Percentiles rank a stretch among this genome's conserved stretches.
phyloP scores from a whole-genome alignment of 768 basidiomycete species.

The Leccinum obscurum region DNA sequence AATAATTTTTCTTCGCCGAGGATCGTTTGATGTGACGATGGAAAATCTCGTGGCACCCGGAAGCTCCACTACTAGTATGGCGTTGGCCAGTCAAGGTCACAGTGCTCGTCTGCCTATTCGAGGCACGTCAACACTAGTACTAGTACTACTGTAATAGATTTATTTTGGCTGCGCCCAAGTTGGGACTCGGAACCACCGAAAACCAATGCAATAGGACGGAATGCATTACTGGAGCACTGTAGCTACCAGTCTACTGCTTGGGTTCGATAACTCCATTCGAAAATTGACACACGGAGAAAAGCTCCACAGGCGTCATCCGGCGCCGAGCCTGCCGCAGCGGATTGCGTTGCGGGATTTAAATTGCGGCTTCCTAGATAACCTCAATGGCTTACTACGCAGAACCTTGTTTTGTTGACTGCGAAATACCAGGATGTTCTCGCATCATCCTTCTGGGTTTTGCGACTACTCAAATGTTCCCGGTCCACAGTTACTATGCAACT shows the following conservation, averaged over 20 bases:
- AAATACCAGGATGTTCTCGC: not conserved
- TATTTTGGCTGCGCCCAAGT: not conserved
- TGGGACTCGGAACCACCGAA: too few species aligned
- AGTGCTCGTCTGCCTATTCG: too few species aligned
- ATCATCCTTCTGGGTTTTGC: not conserved
- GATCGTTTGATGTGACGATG: not conserved
- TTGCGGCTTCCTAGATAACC: not conserved
- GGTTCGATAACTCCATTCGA: too few species aligned
- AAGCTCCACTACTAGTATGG: too few species aligned
- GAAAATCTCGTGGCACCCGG: too few species aligned
- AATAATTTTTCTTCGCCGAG: not conserved
- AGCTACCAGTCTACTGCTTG: too few species aligned
- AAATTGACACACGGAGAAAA: too few species aligned
- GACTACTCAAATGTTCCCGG: not conserved
- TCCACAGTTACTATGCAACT: not conserved
- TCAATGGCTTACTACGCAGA: too few species aligned
- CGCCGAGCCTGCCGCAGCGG: not conserved
- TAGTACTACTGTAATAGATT: too few species aligned
- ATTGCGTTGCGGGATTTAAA: not conserved
- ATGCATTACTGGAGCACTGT: not conserved
- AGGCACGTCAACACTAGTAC: too few species aligned
- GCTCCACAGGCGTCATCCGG: not conserved
- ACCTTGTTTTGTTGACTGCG: not conserved
- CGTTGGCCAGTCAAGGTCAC: too few species aligned
- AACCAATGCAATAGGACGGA: too few species aligned